Evolutionary conservation across 2,329 filamentous ascomycete species (phyloP).

Genomic region (Penicillium sp.): DNA sequence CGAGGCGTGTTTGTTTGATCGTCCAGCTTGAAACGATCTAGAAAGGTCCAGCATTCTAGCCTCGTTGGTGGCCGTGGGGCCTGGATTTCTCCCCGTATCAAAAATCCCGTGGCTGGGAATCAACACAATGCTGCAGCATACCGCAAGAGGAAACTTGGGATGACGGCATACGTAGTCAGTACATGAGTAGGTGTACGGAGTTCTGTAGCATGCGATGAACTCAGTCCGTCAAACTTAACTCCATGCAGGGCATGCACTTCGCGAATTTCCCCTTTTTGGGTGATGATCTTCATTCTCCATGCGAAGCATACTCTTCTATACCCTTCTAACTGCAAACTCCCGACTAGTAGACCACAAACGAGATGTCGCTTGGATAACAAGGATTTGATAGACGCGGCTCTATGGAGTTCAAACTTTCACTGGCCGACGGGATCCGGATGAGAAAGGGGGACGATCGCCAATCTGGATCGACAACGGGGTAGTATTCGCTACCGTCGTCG

Average conservation of each 20-base stretch:
- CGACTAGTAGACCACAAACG: background rate
- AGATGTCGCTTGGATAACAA: background rate
- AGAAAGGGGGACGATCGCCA: constrained; percentile 8
- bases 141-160: constrained; percentile 7
- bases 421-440: constrained; percentile 4
- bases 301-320: too few relatives aligned
- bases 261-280: background rate
- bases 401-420: background rate
- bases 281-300: constrained; percentile 5
- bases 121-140: constrained; percentile 8
- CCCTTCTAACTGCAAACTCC: too few relatives aligned
- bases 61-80: constrained; percentile 14
- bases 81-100: constrained; percentile 1
- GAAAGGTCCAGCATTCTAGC: constrained; percentile 22
- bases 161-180: constrained; percentile 1
- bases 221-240: background rate
- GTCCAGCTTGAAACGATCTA: constrained; percentile 37
- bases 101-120: constrained; percentile 2
- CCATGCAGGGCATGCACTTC: background rate
- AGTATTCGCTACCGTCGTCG: background rate
- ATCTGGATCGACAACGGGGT: constrained; percentile 6
- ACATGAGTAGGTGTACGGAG: background rate
- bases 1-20: constrained; percentile 32
- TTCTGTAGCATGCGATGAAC: background rate
- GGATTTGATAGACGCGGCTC: background rate